Evolutionary conservation across 306 rosid genomes (phyloP).

Genomic region (Vachellia pachyceras): DNA sequence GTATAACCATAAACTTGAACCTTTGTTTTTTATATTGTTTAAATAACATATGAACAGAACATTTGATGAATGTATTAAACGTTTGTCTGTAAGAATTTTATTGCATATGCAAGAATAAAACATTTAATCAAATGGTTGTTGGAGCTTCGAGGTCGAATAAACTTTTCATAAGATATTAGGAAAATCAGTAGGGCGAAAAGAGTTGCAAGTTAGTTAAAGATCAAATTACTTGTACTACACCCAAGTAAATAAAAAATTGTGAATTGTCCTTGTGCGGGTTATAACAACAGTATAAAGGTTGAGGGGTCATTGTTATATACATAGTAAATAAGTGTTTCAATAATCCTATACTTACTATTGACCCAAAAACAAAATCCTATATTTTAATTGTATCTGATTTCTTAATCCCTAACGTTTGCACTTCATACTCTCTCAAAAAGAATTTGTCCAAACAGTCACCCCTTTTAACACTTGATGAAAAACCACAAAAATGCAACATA

Average conservation of each 20-base stretch:
- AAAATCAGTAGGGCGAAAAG: neutral
- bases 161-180: neutral
- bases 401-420: neutral
- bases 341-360: neutral
- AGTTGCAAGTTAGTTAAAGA: neutral
- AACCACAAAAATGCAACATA: neutral
- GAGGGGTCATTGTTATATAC: neutral
- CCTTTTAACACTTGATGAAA: neutral
- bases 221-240: neutral
- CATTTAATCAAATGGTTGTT: slow-evolving; percentile 20
- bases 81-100: neutral
- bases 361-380: neutral
- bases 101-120: neutral
- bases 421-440: neutral
- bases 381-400: neutral
- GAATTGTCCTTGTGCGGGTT: neutral
- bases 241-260: neutral
- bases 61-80: slow-evolving; percentile 22
- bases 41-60: neutral
- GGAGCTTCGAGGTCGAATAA: neutral
- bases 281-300: neutral
- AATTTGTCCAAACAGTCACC: neutral
- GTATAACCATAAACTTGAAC: slow-evolving; percentile 21
- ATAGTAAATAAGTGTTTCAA: neutral
- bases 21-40: neutral